Percentiles rank a stretch among this genome's conserved stretches.
These are phyloP conservation scores for Wickerhamiella domercqiae DNA, from an alignment of 805 yeast genomes.

Conservation along the genomic window DNA sequence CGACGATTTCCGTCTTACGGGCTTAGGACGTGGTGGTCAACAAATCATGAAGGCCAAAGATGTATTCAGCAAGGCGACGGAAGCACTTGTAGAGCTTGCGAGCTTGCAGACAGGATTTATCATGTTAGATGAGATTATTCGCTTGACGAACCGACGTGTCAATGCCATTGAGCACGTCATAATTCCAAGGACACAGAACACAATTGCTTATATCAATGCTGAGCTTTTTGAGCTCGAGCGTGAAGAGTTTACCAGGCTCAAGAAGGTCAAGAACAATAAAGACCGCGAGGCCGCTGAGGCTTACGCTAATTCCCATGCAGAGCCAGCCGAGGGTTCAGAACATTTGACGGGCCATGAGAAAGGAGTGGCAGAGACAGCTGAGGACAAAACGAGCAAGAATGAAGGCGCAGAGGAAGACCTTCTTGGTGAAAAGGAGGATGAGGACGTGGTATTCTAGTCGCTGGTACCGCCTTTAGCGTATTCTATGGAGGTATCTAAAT, in stretches of 20 bases:
- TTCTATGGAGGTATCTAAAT: not conserved
- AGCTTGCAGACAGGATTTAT: conserved; percentile 94
- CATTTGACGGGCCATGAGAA: no score
- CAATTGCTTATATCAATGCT: conserved; percentile 79
- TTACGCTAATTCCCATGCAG: conserved; percentile 10
- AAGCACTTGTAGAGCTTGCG: conserved; percentile 87
- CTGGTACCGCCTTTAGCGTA: no score
- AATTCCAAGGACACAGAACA: conserved; percentile 94
- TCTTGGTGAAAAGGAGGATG: not conserved
- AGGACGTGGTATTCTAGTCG: conserved; percentile 13
- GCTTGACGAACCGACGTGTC: conserved; percentile 95
- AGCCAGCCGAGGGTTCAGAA: conserved; percentile 4
- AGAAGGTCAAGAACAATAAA: conserved; percentile 91
- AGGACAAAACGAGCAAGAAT: conserved; percentile 10
- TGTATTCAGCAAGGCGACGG: conserved; percentile 92
- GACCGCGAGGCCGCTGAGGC: conserved; percentile 40
- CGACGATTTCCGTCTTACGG: conserved; percentile 91
- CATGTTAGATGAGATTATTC: conserved; percentile 91
- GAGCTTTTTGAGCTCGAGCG: conserved; percentile 96
- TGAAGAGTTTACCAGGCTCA: conserved; percentile 92
- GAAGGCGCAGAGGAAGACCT: conserved; percentile 3
- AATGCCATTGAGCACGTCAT: conserved; percentile 97
- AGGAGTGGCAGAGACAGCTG: conserved; percentile 21
- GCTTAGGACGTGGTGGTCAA: conserved; percentile 96
- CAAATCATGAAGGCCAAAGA: conserved; percentile 89